Base-by-base conservation (phyloP, 2,329 filamentous ascomycete species). In the Ascocoryne sarcoides region DNA sequence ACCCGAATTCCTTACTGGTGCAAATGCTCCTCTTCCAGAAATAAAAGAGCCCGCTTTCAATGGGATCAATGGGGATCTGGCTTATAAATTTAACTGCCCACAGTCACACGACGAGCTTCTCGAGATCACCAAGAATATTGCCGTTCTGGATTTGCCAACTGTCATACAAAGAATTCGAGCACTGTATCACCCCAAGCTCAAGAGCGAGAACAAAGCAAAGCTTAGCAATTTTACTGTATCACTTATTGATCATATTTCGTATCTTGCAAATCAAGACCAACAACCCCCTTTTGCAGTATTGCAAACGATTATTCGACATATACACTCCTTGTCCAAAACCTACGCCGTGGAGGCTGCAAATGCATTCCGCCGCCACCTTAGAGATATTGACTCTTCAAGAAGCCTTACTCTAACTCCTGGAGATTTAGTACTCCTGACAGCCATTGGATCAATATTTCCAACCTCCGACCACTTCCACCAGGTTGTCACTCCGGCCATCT, bases 381-480 rank as follows among this genome's bases (percentile, higher is more conserved):
- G 68, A 39, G 67, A 72, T n/a, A 69, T 79, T 31, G 62, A 65
- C 36, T 51, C 64, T 21, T 55, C 60, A 21, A 66, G 76, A 26
- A 66, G 72, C 4, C 60, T 79, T 26, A 61, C 65, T 5, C 76
- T 70, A 53, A 73, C 61, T 55, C 73, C 60, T 52, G 85, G 86
- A 14, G 89, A 98, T 55, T 65, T 98, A 15, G 65, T 88, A 16
- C 65, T 94, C n/a, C 66, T 98, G 26, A 89, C 86, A 0, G 88
- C 86, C 0, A 76, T 95, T 44, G 79, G 82, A 30, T 79, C 79
- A 2, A 84, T 93, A 39, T 98, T 94, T 56, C 89, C 92, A 4
- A 95, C 92, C 0, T 95, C 89, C 0, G 92, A 98, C 62, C 89
- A 96, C 63, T 98, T 96, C 63, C 92, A 98, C 56, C 83, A 92